phyloP scores from a whole-genome alignment of 2,329 filamentous ascomycete genomes.

The Akanthomyces dipterigenus region DNA sequence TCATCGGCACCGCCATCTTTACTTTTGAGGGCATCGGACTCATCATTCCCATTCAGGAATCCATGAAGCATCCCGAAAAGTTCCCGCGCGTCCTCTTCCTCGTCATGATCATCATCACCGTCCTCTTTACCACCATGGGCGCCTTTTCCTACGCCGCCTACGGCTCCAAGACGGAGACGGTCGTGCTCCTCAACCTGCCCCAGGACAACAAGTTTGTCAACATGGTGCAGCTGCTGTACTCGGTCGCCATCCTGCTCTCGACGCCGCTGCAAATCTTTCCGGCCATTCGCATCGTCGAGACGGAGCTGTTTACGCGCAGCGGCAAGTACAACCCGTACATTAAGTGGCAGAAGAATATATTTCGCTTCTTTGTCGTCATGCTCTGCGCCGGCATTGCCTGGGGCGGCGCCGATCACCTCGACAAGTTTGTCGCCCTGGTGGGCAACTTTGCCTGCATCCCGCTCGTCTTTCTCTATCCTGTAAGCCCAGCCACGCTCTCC shows the following conservation, averaged over 20 bases:
- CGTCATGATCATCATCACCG: constrained; percentile 93
- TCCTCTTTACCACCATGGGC: constrained; percentile 85
- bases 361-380: constrained; percentile 87
- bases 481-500: constrained; percentile 41
- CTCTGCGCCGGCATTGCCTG: constrained; percentile 83
- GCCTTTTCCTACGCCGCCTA: constrained; percentile 94
- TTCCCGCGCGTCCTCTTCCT: constrained; percentile 82
- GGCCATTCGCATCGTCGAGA: constrained; percentile 92
- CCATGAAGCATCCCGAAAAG: constrained; percentile 85
- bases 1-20: constrained; percentile 98
- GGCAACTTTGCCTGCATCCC: constrained; percentile 98
- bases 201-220: constrained; percentile 96
- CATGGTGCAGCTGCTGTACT: constrained; percentile 92
- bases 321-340: constrained; percentile 98
- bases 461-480: constrained; percentile 94
- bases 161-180: constrained; percentile 90
- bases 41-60: constrained; percentile 96
- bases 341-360: constrained; percentile 99
- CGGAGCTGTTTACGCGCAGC: constrained; percentile 85
- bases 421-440: constrained; percentile 95
- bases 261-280: constrained; percentile 97
- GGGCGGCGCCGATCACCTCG: constrained; percentile 84
- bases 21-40: constrained; percentile 97
- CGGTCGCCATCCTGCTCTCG: constrained; percentile 90
- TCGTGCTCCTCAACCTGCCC: constrained; percentile 91